Evolutionary conservation across 2,329 filamentous ascomycete species (phyloP).

Genomic region (Diaporthe sp.): DNA sequence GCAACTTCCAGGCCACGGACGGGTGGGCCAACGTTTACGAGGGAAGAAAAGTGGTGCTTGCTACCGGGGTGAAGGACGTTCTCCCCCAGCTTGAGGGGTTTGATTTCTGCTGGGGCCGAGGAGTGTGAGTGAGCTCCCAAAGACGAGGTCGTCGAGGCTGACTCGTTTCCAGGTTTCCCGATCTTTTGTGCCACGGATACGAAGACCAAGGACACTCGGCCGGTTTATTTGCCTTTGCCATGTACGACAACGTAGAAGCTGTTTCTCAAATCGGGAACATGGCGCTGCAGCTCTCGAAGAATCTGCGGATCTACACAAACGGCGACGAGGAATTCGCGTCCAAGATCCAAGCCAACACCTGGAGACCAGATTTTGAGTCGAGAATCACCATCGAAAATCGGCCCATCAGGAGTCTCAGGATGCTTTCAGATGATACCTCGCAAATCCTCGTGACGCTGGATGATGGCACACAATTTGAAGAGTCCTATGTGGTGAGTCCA

Average conservation of each 20-base stretch:
- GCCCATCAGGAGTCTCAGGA: slow-evolving; percentile 35
- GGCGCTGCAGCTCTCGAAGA: slow-evolving; percentile 36
- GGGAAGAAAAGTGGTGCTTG: slow-evolving; percentile 69
- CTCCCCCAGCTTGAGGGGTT: slow-evolving; percentile 67
- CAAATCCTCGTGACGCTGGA: slow-evolving; percentile 38
- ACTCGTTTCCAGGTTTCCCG: slow-evolving; percentile 47
- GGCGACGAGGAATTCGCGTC: slow-evolving; percentile 26
- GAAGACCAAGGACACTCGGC: slow-evolving; percentile 66
- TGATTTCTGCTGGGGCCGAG: slow-evolving; percentile 66
- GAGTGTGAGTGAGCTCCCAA: slow-evolving; percentile 57
- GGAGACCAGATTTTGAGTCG: slow-evolving; percentile 31
- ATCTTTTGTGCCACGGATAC: slow-evolving; percentile 72
- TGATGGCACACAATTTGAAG: slow-evolving; percentile 37
- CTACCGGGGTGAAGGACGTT: slow-evolving; percentile 66
- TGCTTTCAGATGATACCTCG: slow-evolving; percentile 27
- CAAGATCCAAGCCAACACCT: not conserved
- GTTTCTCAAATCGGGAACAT: slow-evolving; percentile 28
- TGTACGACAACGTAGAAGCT: not conserved
- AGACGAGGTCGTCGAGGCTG: not conserved
- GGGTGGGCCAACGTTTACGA: slow-evolving; percentile 55
- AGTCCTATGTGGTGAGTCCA: slow-evolving; percentile 30
- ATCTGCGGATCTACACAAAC: slow-evolving; percentile 38
- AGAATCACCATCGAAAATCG: slow-evolving; percentile 37
- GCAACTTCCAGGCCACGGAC: slow-evolving; percentile 52
- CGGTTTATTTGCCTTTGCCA: slow-evolving; percentile 52